A percentile compares a stretch with the other conserved stretches of the same genome.
Conservation (phyloP, 805 yeast genomes). For the Yamadazyma nakazawae region DNA sequence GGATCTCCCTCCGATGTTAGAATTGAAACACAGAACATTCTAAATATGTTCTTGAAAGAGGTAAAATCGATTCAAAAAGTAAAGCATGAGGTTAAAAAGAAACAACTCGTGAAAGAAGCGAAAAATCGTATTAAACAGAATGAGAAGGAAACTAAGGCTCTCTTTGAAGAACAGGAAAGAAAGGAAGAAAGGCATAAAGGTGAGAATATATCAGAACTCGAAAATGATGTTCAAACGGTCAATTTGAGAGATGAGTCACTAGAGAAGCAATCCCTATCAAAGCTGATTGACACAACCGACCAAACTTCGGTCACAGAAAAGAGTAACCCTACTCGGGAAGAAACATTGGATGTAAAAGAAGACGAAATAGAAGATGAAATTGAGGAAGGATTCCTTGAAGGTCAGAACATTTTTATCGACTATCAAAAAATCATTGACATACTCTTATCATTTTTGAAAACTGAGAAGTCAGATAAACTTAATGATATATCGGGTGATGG, state of each 20-base stretch:
- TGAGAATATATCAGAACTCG: neutral
- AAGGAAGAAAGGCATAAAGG: neutral
- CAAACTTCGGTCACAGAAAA: slow-evolving; percentile 15
- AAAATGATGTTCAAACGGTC: neutral
- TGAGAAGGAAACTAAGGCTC: neutral
- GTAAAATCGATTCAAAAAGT: slow-evolving; percentile 73
- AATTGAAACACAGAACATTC: slow-evolving; percentile 73
- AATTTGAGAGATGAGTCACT: neutral
- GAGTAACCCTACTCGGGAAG: slow-evolving; percentile 16
- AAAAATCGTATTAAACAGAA: neutral
- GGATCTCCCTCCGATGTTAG: slow-evolving; percentile 85
- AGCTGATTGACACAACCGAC: slow-evolving; percentile 14
- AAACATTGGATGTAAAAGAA: slow-evolving; percentile 15
- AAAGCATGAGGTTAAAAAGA: slow-evolving; percentile 46
- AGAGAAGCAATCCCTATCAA: slow-evolving; percentile 8
- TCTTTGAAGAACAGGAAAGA: neutral
- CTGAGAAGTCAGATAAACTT: slow-evolving; percentile 23
- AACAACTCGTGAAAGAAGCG: slow-evolving; percentile 16
- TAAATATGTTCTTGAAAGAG: slow-evolving; percentile 75
- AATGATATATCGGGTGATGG: slow-evolving; percentile 32
- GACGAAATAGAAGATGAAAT: slow-evolving; percentile 14
- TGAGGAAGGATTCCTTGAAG: slow-evolving; percentile 42
- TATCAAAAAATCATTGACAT: slow-evolving; percentile 78
- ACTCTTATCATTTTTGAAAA: slow-evolving; percentile 73
- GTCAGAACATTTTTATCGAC: slow-evolving; percentile 79